phyloP scores from a whole-genome alignment of 371 early-diverging fungal species.

The Mucor velutinosus region DNA sequence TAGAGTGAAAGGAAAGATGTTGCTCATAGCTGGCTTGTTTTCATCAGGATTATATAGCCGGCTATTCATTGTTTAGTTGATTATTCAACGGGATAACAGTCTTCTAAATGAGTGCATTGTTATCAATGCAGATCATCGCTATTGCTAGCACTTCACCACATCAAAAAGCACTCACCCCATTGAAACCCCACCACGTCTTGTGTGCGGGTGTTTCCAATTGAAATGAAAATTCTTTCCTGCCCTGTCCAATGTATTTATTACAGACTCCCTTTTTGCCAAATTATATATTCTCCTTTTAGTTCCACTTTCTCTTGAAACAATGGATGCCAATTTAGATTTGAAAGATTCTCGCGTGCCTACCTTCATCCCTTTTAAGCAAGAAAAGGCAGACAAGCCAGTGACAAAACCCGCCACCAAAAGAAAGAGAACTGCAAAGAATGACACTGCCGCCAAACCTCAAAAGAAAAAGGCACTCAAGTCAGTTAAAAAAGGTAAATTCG shows the following conservation, averaged over 20 bases:
- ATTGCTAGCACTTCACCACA: neutral
- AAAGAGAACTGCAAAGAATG: constrained; percentile 3
- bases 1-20: neutral
- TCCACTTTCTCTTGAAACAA: neutral
- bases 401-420: constrained; percentile 7
- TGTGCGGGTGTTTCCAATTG: neutral
- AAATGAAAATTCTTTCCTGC: neutral
- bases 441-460: neutral
- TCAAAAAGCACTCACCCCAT: neutral
- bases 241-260: neutral
- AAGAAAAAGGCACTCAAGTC: constrained; percentile 3
- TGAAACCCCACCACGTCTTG: neutral
- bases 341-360: constrained; percentile 16
- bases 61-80: neutral
- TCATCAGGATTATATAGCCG: neutral
- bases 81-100: neutral
- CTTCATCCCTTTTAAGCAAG: constrained; percentile 13
- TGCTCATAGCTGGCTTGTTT: neutral
- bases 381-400: neutral
- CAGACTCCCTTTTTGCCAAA: neutral
- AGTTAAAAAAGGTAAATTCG: constrained; percentile 7
- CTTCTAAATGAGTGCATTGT: neutral
- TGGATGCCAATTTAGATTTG: neutral
- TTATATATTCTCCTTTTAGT: neutral
- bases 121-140: neutral